phyloP scores from a whole-genome alignment of 129 eudicot species.

The Scalesia atractyloides region DNA sequence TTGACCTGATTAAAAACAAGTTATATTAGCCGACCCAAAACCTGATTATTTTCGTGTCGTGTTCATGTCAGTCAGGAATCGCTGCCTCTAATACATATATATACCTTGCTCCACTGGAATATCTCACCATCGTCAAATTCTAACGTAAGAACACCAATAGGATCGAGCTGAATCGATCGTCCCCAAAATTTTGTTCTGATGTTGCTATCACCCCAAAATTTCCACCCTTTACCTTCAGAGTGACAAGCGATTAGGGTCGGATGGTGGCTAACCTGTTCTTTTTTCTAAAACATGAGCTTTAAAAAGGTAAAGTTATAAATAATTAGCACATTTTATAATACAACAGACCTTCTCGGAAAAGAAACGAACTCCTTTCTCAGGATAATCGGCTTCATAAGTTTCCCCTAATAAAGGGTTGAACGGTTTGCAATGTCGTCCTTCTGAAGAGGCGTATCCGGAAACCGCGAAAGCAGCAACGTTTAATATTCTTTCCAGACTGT shows the following conservation, averaged over 20 bases:
- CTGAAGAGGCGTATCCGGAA: constrained; percentile 92
- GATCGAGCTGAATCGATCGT: constrained; percentile 82
- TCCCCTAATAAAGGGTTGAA: constrained; percentile 95
- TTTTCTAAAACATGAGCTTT: too few relatives aligned
- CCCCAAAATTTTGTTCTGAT: constrained; percentile 86
- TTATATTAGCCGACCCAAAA: too few relatives aligned
- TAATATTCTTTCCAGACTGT: constrained; percentile 67
- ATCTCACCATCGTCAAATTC: constrained; percentile 93
- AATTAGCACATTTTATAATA: too few relatives aligned
- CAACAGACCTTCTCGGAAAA: constrained; percentile 85
- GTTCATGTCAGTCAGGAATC: too few relatives aligned
- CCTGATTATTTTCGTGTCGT: too few relatives aligned
- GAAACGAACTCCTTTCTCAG: constrained; percentile 84
- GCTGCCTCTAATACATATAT: too few relatives aligned
- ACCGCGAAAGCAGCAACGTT: constrained; percentile 96
- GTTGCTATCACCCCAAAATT: constrained; percentile 86
- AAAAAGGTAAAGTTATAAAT: too few relatives aligned
- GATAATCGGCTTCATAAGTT: constrained; percentile 95
- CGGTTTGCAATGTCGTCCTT: constrained; percentile 87
- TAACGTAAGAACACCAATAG: constrained; percentile 74
- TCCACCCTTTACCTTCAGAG: constrained; percentile 93
- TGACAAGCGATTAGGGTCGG: constrained; percentile 93
- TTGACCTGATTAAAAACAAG: too few relatives aligned
- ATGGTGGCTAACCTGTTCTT: constrained; percentile 83
- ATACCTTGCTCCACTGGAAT: constrained; percentile 87